Percentiles rank a stretch among this genome's conserved stretches.
These are phyloP conservation scores for Firmiana major DNA, from an alignment of 345 rosid genomes.

Conservation along the genomic window DNA sequence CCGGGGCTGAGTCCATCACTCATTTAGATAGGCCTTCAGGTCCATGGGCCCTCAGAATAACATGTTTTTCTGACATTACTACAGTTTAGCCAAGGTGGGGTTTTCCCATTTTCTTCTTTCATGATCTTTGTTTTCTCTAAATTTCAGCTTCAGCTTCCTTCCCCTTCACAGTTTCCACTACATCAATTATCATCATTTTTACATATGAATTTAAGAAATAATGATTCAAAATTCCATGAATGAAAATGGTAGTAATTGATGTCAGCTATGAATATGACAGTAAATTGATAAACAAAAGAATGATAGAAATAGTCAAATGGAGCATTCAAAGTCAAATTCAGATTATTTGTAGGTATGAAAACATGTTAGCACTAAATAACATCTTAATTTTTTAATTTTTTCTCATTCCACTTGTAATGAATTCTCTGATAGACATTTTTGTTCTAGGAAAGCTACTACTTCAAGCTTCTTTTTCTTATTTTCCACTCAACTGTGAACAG, in stretches of 20 bases:
- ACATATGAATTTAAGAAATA: neutral
- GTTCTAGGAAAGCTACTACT: neutral
- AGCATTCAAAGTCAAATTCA: neutral
- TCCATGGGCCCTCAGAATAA: neutral
- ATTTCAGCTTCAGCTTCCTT: neutral
- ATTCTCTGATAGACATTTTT: neutral
- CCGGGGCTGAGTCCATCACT: conserved; percentile 7
- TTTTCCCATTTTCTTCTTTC: neutral
- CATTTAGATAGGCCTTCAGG: neutral
- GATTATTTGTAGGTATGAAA: neutral
- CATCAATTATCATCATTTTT: neutral
- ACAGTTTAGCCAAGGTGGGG: neutral
- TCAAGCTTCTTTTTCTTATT: neutral
- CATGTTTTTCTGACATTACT: neutral
- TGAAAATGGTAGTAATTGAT: neutral
- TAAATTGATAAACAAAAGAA: too few relatives aligned
- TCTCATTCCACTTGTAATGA: neutral
- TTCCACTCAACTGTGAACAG: neutral
- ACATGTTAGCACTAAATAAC: neutral
- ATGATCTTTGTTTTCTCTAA: neutral
- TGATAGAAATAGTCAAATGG: neutral
- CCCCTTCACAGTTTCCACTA: neutral
- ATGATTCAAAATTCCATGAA: neutral
- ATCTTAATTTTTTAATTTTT: neutral
- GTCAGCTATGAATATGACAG: neutral